Percentiles rank a stretch among this genome's conserved stretches.
phyloP scores from a whole-genome alignment of 2,329 filamentous ascomycete species.

The Cladosporium oxysporum region DNA sequence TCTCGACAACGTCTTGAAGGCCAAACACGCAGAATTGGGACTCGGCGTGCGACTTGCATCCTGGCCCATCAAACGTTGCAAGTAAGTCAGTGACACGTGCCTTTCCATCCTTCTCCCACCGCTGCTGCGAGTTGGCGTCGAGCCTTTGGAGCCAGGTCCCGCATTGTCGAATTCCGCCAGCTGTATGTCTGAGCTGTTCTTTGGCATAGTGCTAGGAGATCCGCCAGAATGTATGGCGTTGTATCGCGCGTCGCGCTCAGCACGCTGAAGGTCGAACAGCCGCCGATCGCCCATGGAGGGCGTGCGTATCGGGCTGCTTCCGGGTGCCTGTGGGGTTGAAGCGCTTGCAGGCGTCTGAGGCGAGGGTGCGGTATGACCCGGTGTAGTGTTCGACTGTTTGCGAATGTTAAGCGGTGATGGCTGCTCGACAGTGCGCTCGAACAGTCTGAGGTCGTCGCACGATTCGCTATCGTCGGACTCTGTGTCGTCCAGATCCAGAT shows the following conservation, averaged over 20 bases:
- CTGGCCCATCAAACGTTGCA: not conserved
- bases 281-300: slow-evolving; percentile 30
- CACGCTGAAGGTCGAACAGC: slow-evolving; percentile 30
- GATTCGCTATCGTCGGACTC: not conserved
- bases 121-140: not conserved
- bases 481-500: not conserved
- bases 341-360: not conserved
- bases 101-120: not conserved
- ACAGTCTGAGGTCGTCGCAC: not conserved
- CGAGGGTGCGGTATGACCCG: not conserved
- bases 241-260: slow-evolving; percentile 33
- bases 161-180: slow-evolving; percentile 13
- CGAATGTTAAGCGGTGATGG: slow-evolving; percentile 9
- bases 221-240: slow-evolving; percentile 25
- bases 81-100: not conserved
- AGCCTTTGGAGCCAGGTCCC: slow-evolving; percentile 7
- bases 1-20: not conserved
- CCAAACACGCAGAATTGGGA: not conserved
- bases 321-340: not conserved
- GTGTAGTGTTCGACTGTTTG: not conserved
- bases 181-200: not conserved
- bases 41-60: not conserved
- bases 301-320: slow-evolving; percentile 17
- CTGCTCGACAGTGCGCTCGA: slow-evolving; percentile 1
- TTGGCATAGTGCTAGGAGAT: not conserved